Evolutionary conservation across 1,284 basidiomycete genomes (phyloP), one percentile per base, ranked within the genome.

Genomic region (Puccinia triticina): DNA sequence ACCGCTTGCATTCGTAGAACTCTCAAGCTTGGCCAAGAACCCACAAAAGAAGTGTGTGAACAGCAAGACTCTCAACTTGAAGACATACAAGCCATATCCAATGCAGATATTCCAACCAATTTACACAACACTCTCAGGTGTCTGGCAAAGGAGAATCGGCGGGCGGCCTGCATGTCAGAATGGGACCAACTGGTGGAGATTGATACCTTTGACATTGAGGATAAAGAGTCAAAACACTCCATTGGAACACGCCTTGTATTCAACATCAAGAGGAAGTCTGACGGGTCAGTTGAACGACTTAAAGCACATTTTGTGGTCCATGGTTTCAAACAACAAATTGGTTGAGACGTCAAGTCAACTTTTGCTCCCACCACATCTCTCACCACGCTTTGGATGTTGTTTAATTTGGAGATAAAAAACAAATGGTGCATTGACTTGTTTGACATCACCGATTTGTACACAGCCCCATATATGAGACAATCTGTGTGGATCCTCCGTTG

Each of bases 391-490:
- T 16, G 34, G 11, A 32, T 71, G 37, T 26, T 71, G 5, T 21
- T 71, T 23, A 43, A 10, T 2, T n/a, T 71, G 5, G 12, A 37
- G 7, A 26, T 48, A 2, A 32, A 21, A 34, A n/a, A 71, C n/a
- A 48, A 23, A 18, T 71, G 34, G 67, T 16, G 5, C 2, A 48
- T 71, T 12, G 21, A 48, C 29, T 71, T 34, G 2, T 71, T 71
- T 71, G 67, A 71, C 23, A 48, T 71, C 2, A 71, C 67, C 4
- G 67, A 18, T 71, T 40, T 26, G 34, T 71, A 4, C 67, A 71
- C 11, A 71, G 67, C 21, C 34, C 34, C 12, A 48, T 71, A 10
- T 37, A 71, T 12, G 67, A 71, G 29, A 40, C n/a, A 8, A 34
- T 71, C 34, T 43, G 26, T 18, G 43, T 71, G 7, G 34, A 71